These are phyloP conservation scores for Symbiotaphrina buchneri DNA, from an alignment of 495 filamentous ascomycete genomes.

Conservation along the genomic window DNA sequence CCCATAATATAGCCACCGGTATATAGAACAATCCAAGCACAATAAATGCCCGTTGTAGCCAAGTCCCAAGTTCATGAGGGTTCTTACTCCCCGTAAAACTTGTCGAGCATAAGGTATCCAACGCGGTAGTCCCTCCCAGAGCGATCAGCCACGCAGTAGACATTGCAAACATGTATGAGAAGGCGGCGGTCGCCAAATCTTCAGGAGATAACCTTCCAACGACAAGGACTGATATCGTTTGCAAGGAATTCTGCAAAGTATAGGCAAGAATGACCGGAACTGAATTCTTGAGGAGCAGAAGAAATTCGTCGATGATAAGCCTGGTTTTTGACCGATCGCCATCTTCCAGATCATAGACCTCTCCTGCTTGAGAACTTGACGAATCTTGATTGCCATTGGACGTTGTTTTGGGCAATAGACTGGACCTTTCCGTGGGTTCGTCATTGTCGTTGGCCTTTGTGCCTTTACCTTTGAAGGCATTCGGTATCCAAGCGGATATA, in stretches of 20 bases:
- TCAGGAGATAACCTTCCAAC: conserved; percentile 65
- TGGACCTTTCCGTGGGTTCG: conserved; percentile 2
- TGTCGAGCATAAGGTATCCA: conserved; percentile 72
- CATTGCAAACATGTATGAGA: conserved; percentile 90
- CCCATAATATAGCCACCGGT: conserved; percentile 56
- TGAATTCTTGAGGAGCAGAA: conserved; percentile 41
- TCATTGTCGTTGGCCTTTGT: neutral
- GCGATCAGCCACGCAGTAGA: conserved; percentile 79
- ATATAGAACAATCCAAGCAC: conserved; percentile 55
- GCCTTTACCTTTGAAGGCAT: neutral
- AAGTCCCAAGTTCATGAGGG: conserved; percentile 59
- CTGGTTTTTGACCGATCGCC: neutral
- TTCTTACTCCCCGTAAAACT: conserved; percentile 73
- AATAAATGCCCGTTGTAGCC: conserved; percentile 62
- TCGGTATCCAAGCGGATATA: conserved; percentile 1
- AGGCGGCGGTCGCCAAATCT: conserved; percentile 63
- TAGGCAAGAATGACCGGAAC: conserved; percentile 77
- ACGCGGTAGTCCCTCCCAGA: conserved; percentile 74
- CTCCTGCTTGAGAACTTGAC: neutral
- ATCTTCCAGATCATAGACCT: conserved; percentile 2
- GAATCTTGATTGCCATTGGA: neutral
- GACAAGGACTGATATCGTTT: conserved; percentile 67
- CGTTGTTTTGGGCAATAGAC: conserved; percentile 1
- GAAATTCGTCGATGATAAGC: conserved; percentile 36
- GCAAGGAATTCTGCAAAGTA: conserved; percentile 70